Percentiles rank a stretch among this genome's conserved stretches.
These are phyloP conservation scores for Agaricus sinodeliciosus DNA, from an alignment of 768 basidiomycete species.

Conservation along the genomic window DNA sequence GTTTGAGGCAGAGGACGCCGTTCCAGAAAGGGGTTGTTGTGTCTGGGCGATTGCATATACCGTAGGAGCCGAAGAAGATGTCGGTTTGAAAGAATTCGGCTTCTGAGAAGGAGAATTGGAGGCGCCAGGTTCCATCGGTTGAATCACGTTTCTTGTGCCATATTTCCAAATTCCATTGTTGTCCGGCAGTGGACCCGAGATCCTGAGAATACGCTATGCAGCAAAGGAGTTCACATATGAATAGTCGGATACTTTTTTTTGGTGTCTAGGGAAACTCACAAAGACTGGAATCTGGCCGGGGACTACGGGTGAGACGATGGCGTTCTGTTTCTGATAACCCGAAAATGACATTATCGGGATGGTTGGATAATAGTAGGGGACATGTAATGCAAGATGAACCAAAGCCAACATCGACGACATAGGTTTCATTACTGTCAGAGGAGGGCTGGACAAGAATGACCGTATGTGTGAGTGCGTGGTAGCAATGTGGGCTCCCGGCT, in stretches of 20 bases:
- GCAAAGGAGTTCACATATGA: neutral
- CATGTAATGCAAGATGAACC: slow-evolving; percentile 18
- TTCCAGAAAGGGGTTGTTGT: slow-evolving; percentile 18
- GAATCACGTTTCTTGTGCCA: slow-evolving; percentile 8
- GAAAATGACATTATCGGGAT: neutral
- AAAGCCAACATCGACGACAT: slow-evolving; percentile 28
- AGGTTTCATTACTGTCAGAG: slow-evolving; percentile 20
- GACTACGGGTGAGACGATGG: neutral
- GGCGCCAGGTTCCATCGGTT: slow-evolving; percentile 15
- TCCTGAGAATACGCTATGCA: neutral
- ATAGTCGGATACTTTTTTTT: neutral
- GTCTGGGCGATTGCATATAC: slow-evolving; percentile 15
- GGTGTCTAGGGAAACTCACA: neutral
- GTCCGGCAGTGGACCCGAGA: neutral
- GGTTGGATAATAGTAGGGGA: slow-evolving; percentile 21
- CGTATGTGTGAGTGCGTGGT: slow-evolving; percentile 17
- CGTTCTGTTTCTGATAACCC: slow-evolving; percentile 4
- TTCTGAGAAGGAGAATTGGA: slow-evolving; percentile 23
- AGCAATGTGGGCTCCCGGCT: slow-evolving; percentile 8
- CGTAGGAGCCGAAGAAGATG: slow-evolving; percentile 17
- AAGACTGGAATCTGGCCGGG: neutral
- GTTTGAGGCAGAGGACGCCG: slow-evolving; percentile 19
- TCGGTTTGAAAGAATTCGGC: slow-evolving; percentile 20
- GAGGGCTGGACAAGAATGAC: slow-evolving; percentile 26
- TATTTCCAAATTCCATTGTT: slow-evolving; percentile 14